Percentiles rank a stretch among this genome's conserved stretches.
Evolutionary conservation across 2,329 filamentous ascomycete genomes (phyloP).

Genomic region (Aspergillus caelatus): DNA sequence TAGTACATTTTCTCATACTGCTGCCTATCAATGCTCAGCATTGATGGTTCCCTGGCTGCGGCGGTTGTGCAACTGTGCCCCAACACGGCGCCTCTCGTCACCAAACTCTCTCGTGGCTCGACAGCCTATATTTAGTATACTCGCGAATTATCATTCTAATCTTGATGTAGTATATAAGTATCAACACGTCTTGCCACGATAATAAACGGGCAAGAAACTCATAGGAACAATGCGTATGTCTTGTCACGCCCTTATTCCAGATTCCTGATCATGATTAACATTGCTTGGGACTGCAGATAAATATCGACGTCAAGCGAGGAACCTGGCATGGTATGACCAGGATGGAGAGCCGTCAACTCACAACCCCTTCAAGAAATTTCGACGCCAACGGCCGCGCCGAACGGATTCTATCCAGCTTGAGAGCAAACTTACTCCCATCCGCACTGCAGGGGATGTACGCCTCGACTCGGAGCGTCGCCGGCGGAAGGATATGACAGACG

Average conservation of each 20-base stretch:
- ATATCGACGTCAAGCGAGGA: conserved; percentile 41
- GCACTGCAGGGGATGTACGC: conserved; percentile 28
- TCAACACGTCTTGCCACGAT: background rate
- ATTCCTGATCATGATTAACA: conserved; percentile 3
- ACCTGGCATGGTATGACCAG: conserved; percentile 46
- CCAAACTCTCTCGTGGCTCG: background rate
- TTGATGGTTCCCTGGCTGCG: background rate
- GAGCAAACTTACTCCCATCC: conserved; percentile 23
- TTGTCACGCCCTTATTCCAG: background rate
- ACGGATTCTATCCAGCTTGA: conserved; percentile 36
- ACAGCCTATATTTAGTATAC: conserved; percentile 2
- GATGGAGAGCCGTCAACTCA: conserved; percentile 39
- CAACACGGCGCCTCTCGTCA: background rate
- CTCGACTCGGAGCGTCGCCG: conserved; percentile 27
- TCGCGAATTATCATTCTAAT: background rate
- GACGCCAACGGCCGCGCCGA: conserved; percentile 29
- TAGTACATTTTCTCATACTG: background rate
- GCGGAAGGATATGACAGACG: conserved; percentile 28
- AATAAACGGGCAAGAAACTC: background rate
- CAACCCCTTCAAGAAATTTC: conserved; percentile 48
- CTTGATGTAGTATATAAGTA: background rate
- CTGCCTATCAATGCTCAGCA: conserved; percentile 1
- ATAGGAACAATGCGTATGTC: conserved; percentile 7
- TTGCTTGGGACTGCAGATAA: conserved; percentile 33
- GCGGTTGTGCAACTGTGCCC: background rate